phyloP scores from a whole-genome alignment of 805 yeast genomes.

The Metschnikowia kofuensis region DNA sequence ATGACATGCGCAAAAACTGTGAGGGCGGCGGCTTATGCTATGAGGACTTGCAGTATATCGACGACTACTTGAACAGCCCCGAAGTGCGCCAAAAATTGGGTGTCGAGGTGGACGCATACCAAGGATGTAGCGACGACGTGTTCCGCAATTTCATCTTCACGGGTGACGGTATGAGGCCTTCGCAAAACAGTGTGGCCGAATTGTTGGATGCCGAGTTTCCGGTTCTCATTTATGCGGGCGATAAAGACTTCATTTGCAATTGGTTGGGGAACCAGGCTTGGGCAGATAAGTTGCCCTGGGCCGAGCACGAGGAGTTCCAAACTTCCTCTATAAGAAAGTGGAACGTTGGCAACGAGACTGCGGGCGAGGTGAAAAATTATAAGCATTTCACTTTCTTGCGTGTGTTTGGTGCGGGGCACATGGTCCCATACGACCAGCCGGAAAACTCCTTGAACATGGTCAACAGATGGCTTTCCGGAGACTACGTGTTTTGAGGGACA shows the following conservation, averaged over 20 bases:
- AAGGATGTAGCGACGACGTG: constrained; percentile 73
- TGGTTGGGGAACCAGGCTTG: constrained; percentile 90
- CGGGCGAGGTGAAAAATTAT: constrained; percentile 72
- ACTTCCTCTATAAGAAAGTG: constrained; percentile 40
- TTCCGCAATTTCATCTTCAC: constrained; percentile 76
- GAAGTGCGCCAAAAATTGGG: constrained; percentile 81
- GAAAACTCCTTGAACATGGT: constrained; percentile 73
- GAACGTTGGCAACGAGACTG: constrained; percentile 33
- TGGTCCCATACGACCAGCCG: constrained; percentile 95
- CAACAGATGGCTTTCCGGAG: constrained; percentile 80
- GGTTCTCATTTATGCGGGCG: constrained; percentile 87
- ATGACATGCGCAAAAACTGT: constrained; percentile 82
- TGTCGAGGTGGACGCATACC: constrained; percentile 78
- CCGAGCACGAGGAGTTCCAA: constrained; percentile 37
- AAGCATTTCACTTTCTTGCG: constrained; percentile 77
- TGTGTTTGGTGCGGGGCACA: constrained; percentile 88
- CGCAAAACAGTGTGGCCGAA: constrained; percentile 68
- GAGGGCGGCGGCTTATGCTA: constrained; percentile 71
- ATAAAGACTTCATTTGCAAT: constrained; percentile 87
- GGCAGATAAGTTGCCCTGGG: constrained; percentile 47
- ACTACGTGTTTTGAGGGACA: constrained; percentile 26
- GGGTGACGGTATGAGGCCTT: constrained; percentile 93
- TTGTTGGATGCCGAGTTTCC: constrained; percentile 65
- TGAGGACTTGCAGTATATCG: constrained; percentile 68
- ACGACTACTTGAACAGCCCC: constrained; percentile 73